Base-by-base conservation (phyloP, 2,329 filamentous ascomycete species). In the Beauveria sp. region DNA sequence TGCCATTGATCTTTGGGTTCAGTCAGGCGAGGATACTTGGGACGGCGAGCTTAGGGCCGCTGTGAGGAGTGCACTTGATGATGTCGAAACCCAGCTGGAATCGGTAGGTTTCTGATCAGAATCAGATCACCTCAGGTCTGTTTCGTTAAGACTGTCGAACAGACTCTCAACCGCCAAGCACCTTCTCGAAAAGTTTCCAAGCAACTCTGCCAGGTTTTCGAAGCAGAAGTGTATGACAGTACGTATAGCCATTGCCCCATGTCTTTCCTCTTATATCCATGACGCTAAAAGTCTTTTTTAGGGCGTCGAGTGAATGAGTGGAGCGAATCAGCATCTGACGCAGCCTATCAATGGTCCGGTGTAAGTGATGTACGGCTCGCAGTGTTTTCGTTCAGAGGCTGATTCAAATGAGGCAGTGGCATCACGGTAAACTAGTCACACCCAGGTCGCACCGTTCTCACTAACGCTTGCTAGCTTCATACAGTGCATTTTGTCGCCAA, bases 1-100 rank as follows among this genome's bases (percentile, higher is more conserved):
- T 20, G 71, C 75, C 1, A 62, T 78, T 1, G 68, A 73, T 6
- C 70, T 80, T 0, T 82, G 78, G 79, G 70, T 79, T 1, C 68
- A 77, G 56, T 74, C 76, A 26, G 78, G 77, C 0, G 71, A 74
- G 0, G 72, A 74, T 1, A 74, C 67, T 34, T 66, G 70, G 22
- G 70, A 65, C 51, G 73, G 72, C 0, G 77, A 79, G 63, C 67
- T 68, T 14, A 78, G 73, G 52, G 66, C 67, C 34, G 63, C 61
- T 0, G 68, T 79, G 2, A 69, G 74, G 1, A 57, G 70, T 1
- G 67, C 66, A 4, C 63, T 80, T 3, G 63, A 72, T 42, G 62
- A 63, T 2, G 58, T 77, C 9, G 73, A 78, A 64, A 26, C 30
- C 5, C 61, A 66, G 30, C 45, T 78, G 20, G 66, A 68, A 58